phyloP scores from a whole-genome alignment of 2,329 filamentous ascomycete species.

The Alternaria triticina region DNA sequence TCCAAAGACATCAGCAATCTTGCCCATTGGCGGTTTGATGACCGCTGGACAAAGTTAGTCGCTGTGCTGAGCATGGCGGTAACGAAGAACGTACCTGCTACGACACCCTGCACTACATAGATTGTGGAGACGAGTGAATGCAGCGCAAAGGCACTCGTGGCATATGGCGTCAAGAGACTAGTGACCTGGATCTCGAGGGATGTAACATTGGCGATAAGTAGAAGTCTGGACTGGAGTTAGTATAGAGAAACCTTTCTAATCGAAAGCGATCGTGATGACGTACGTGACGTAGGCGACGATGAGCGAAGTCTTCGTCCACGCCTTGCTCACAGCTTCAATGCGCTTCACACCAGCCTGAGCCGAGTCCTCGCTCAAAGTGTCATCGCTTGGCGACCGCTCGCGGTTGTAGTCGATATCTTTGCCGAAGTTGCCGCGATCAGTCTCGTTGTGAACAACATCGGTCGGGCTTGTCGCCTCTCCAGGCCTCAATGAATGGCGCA shows the following conservation, averaged over 20 bases:
- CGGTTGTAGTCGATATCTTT: conserved; percentile 11
- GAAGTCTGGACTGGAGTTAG: conserved; percentile 33
- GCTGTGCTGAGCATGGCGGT: not conserved
- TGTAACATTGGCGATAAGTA: conserved; percentile 69
- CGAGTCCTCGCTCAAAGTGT: conserved; percentile 9
- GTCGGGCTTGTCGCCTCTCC: not conserved
- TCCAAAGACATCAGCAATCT: conserved; percentile 68
- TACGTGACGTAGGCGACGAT: conserved; percentile 56
- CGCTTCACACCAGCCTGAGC: conserved; percentile 57
- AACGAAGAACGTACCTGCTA: conserved; percentile 48
- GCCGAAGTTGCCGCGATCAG: conserved; percentile 5
- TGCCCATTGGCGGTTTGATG: conserved; percentile 67
- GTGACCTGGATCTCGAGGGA: conserved; percentile 72
- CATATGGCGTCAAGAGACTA: conserved; percentile 66
- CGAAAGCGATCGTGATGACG: not conserved
- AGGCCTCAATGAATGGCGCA: conserved; percentile 17
- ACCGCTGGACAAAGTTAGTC: conserved; percentile 49
- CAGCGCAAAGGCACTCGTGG: conserved; percentile 68
- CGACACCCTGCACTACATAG: conserved; percentile 67
- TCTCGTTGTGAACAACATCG: not conserved
- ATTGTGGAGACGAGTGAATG: conserved; percentile 72
- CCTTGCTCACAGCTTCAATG: conserved; percentile 56
- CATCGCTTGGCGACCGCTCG: conserved; percentile 8
- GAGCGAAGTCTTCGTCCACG: conserved; percentile 56
- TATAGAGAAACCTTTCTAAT: not conserved